Base-by-base conservation (phyloP, 2,329 filamentous ascomycete genomes). In the Phyllosticta paracitricarpa region DNA sequence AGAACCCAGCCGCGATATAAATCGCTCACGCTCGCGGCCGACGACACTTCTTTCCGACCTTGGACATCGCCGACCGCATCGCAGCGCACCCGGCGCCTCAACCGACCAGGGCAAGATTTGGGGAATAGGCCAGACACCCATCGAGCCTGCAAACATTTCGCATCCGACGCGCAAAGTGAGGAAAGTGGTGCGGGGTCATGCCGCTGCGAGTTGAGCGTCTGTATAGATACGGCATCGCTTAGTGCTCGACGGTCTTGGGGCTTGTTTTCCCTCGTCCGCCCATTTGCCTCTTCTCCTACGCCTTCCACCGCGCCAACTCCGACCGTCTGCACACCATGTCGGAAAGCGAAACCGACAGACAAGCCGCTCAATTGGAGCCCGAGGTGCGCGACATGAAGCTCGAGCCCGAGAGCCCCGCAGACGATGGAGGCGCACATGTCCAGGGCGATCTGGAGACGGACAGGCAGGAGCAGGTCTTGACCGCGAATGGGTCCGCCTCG, bases 361-460 rank as follows among this genome's bases (percentile, higher is more conserved):
- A 74, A 63, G 69, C 71, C 22, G 70, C 70, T 51, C 68, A 67
- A 54, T 69, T 79, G 51, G 76, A 76, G 68, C 74, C 75, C 22
- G 75, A 77, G 67, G 70, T 79, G 62, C 73, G 73, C 64, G 73
- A 75, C 57, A 77, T 79, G 75, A 74, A 75, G 66, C 66, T 79
- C 64, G 76, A 76, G 69, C 75, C 75, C 71, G 73, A 74, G 66
- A 67, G 65, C 54, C 61, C 53, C 24, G 54, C 63, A 33, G 65
- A 65, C 56, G 65, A 56, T 17, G 65, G 66, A 61, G 59, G 61
- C 59, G 68, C 69, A 63, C 69, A 70, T 66, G 68, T 71, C 56
- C 69, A 59, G 48, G 64, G 66, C n/a, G 54, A 54, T 30, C 57
- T 64, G 61, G 68, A 68, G 63, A 57, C 66, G 57, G 35, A 54